A percentile compares a stretch with the other conserved stretches of the same genome.
These are phyloP conservation scores for Leishmania arabica DNA, from an alignment of 208 protist genomes.

Conservation along the genomic window DNA sequence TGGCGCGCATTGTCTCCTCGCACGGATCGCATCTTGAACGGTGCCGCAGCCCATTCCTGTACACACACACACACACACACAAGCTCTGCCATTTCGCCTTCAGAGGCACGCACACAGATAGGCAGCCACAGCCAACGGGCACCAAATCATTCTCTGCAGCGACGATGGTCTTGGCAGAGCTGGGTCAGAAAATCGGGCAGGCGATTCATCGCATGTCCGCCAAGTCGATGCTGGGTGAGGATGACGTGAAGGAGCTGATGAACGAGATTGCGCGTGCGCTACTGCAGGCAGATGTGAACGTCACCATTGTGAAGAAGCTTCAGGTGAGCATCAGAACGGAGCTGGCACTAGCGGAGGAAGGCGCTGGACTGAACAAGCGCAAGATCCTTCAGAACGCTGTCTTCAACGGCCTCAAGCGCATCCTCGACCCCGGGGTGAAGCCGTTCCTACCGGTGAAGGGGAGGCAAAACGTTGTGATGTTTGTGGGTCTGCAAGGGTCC, in stretches of 20 bases:
- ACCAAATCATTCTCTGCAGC: background rate
- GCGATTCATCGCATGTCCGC: constrained; percentile 93
- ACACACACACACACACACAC: background rate
- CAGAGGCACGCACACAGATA: background rate
- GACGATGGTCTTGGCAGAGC: constrained; percentile 93
- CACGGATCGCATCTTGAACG: background rate
- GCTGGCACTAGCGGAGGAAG: constrained; percentile 93
- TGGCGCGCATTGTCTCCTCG: background rate
- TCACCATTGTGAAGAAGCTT: constrained; percentile 94
- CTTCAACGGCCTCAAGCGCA: constrained; percentile 95
- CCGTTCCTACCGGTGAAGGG: constrained; percentile 97
- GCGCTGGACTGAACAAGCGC: constrained; percentile 96
- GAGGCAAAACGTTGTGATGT: constrained; percentile 99
- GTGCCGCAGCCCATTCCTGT: background rate
- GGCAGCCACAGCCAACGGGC: background rate
- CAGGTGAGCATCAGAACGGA: constrained; percentile 93
- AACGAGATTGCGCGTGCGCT: constrained; percentile 96
- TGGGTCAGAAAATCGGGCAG: constrained; percentile 92
- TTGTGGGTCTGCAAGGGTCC: constrained; percentile 99
- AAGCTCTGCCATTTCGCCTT: background rate
- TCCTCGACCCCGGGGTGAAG: constrained; percentile 97
- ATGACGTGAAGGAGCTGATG: constrained; percentile 94
- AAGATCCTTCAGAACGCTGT: constrained; percentile 96
- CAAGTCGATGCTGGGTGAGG: constrained; percentile 94
- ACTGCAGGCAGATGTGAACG: constrained; percentile 97